phyloP scores from a whole-genome alignment of 2,329 filamentous ascomycete genomes.

The Penicillium sp. region DNA sequence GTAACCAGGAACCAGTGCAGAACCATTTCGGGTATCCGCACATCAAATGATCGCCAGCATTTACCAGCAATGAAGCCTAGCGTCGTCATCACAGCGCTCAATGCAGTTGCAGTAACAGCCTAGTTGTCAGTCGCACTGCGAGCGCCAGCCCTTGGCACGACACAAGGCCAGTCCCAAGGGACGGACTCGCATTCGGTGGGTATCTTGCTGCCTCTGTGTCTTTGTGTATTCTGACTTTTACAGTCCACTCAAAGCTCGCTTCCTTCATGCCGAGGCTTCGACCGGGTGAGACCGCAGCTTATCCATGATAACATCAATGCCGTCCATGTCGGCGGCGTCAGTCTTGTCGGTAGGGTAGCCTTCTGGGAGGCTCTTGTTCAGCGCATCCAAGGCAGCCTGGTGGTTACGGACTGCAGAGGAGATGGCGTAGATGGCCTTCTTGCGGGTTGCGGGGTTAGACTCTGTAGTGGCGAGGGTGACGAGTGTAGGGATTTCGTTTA shows the following conservation, averaged over 20 bases:
- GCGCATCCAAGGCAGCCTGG: slow-evolving; percentile 66
- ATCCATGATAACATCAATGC: slow-evolving; percentile 71
- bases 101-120: background rate
- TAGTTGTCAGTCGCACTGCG: background rate
- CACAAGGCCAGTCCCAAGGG: background rate
- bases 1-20: background rate
- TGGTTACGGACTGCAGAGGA: slow-evolving; percentile 86
- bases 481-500: slow-evolving; percentile 68
- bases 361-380: slow-evolving; percentile 66
- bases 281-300: slow-evolving; percentile 55
- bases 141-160: background rate
- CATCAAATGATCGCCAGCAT: background rate
- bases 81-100: background rate
- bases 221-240: background rate
- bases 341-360: slow-evolving; percentile 59
- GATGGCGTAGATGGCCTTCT: slow-evolving; percentile 86
- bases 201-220: background rate
- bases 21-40: slow-evolving; percentile 2
- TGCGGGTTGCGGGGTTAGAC: slow-evolving; percentile 62
- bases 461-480: slow-evolving; percentile 63
- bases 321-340: slow-evolving; percentile 86
- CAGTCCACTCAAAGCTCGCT: background rate
- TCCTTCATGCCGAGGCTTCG: slow-evolving; percentile 26
- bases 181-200: background rate
- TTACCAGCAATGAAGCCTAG: background rate